Evolutionary conservation across 345 rosid species (phyloP), one percentile per base, ranked within the genome.

Genomic region (Orychophragmus violaceus): DNA sequence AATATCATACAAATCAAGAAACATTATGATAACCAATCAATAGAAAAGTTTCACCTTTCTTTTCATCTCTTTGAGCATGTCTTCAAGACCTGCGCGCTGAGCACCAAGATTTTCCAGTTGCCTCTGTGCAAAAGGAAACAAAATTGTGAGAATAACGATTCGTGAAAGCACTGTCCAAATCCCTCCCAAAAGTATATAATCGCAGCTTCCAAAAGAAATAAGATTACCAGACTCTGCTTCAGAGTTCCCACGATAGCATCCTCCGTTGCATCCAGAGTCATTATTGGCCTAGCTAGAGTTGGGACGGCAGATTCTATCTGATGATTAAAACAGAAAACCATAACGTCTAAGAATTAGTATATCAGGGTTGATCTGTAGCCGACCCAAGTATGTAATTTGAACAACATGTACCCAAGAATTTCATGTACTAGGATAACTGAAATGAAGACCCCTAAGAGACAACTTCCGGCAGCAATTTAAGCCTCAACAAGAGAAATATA

Each of bases 21-120:
- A 57, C 46, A 56, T n/a, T 46, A 18, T 25, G 46, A 62, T 61
- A 52, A 46, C 13, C 28, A 61, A 19, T 48, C 33, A 62, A 21
- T 68, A 64, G 50, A 66, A 51, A 35, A 19, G 6, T 9, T 52
- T 53, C 17, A 94, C 99, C 85, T 90, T 94, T 83, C 96, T 87
- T 81, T 90, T 90, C 99, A 94, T 94, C 75, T 94, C 99, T 79
- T 83, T 94, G 39, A 90, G 96, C 96, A 94, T 87, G 76, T 94
- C 99, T 79, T 94, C 99, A 71, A 94, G 99, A 62, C 97, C 95
- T 9, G 99, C 99, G 46, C 97, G 83, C 68, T 90, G 97, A 68
- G 97, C 89, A 74, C 99, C 99, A 54, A 94, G 86, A 69, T 80
- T 84, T 83, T 94, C 99, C 87, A 94, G 73, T 75, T 90, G 97